phyloP scores from a whole-genome alignment of 208 protist genomes.

The Acanthamoeba polyphaga region DNA sequence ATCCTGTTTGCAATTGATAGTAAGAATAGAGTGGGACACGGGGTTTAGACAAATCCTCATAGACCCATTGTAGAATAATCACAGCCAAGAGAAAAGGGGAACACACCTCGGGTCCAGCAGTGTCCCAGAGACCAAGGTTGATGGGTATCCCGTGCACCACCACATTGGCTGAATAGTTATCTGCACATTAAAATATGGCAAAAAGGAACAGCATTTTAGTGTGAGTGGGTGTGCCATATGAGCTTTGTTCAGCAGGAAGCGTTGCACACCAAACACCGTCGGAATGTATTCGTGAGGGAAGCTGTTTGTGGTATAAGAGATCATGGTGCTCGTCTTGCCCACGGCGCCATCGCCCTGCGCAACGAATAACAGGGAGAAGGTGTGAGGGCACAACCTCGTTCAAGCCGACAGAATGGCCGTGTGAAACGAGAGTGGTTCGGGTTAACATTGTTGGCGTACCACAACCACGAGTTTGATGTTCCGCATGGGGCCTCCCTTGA shows the following conservation, averaged over 20 bases:
- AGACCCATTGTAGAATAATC: no score
- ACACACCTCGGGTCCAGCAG: conserved; percentile 61
- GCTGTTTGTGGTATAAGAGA: conserved; percentile 47
- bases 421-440: neutral
- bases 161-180: conserved; percentile 87
- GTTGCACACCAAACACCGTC: conserved; percentile 6
- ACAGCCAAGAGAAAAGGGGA: neutral
- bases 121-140: conserved; percentile 89
- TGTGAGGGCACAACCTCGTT: no score
- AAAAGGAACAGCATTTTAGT: no score
- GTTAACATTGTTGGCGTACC: neutral
- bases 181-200: neutral
- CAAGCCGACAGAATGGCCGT: no score
- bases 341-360: conserved; percentile 16
- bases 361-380: neutral
- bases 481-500: neutral
- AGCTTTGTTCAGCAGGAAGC: neutral
- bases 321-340: conserved; percentile 19
- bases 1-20: conserved; percentile 67
- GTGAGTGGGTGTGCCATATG: no score
- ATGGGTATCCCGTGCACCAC: conserved; percentile 88
- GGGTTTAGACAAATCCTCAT: no score
- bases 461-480: conserved; percentile 40
- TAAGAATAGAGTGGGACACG: no score
- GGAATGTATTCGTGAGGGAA: conserved; percentile 66